Base-by-base conservation (phyloP, 805 yeast genomes). In the Maudiozyma pseudohumilis region DNA sequence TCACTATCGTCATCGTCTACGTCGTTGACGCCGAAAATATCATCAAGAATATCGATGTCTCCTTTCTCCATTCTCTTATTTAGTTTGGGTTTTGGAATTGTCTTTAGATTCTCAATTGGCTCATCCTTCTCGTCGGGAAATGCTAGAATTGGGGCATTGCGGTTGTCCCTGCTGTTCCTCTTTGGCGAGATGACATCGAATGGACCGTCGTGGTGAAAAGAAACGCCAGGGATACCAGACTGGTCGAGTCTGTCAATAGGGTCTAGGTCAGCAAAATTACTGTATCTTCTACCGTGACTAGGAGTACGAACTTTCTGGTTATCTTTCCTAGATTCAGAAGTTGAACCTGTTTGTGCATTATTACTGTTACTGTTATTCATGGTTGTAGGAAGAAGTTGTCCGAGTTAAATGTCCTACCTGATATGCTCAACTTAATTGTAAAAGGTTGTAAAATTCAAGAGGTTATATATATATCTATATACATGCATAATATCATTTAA, bases 191-290 rank as follows among this genome's bases (percentile, higher is more conserved):
- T 88, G 1, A 97, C 98, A 59, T 92, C 98, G 57, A 88, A 89
- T n/a, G 98, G 98, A 6, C 98, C 98, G 62, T 92, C 98, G 59
- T 92, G 97, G 60, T 89, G 98, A 70, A 92, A 92, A 2, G 92
- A 84, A 19, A 83, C 84, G 13, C 96, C 95, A 55, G 83, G 88
- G 44, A 88, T 71, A 0, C 95, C 96, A 7, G 96, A 87, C 32
- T 87, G 96, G 59, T 89, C 98, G 50, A 89, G 69, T 60, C 83
- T 84, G 63, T 89, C 98, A 49, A 89, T 92, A 3, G 89, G 83
- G 55, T 89, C 98, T 41, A 88, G 76, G 47, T 26, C 31, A 10
- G 36, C 17, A 18, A 12, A 10, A 6, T 12, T 24, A 24, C 26
- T 4, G n/a, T 24, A 11, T 24, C n/a, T 24, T 11, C 26, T 24